Evolutionary conservation across 1,284 basidiomycete species (phyloP).

Genomic region (Trichosporon sp.): DNA sequence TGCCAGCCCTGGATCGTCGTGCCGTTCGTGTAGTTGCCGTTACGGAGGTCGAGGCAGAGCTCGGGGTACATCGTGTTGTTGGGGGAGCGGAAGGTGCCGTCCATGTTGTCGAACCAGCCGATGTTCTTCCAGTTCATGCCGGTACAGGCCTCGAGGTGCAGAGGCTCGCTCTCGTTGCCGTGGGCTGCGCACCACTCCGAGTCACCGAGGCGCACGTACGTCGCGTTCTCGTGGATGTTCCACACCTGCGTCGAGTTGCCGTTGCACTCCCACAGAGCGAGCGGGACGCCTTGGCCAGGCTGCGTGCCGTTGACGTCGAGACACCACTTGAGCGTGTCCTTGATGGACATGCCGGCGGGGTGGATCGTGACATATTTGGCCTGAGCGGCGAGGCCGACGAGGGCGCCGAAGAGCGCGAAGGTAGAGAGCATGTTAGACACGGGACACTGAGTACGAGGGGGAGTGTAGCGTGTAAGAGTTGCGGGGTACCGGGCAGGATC

Average conservation of each 20-base stretch:
- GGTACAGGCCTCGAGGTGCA: not conserved
- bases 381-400: not conserved
- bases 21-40: conserved; percentile 27
- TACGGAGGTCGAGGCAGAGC: conserved; percentile 31
- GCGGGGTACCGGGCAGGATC: not conserved
- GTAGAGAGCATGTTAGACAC: not conserved
- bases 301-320: not conserved
- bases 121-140: not conserved
- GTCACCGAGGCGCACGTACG: not conserved
- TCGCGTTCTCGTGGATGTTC: not conserved
- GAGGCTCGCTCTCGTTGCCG: not conserved
- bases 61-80: conserved; percentile 7
- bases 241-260: not conserved
- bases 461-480: not conserved
- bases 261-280: not conserved
- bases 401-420: not conserved
- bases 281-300: not conserved
- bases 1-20: conserved; percentile 35
- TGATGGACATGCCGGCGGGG: not conserved
- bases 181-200: not conserved
- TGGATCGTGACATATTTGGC: not conserved
- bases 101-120: not conserved
- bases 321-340: conserved; percentile 1
- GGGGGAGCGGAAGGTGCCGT: not conserved
- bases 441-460: not conserved